A percentile compares a stretch with the other conserved stretches of the same genome.
Conservation (phyloP, 805 yeast genomes). For the Metschnikowia noctiluminum region DNA sequence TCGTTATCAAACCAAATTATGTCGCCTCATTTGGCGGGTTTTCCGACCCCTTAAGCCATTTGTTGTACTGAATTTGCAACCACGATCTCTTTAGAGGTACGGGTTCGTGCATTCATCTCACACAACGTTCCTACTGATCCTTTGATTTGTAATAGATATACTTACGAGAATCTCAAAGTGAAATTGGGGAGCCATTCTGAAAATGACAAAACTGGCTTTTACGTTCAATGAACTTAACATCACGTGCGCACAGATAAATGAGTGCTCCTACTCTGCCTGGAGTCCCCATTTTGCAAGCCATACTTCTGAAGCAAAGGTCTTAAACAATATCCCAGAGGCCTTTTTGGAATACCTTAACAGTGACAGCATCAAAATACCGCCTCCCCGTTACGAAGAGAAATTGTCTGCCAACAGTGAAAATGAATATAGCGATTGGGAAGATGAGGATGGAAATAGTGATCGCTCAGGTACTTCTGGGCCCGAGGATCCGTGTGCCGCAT, state of each 20-base stretch:
- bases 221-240: conserved; percentile 29
- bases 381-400: conserved; percentile 7
- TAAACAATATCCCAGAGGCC: conserved; percentile 31
- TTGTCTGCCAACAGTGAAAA: conserved; percentile 45
- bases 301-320: conserved; percentile 22
- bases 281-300: conserved; percentile 21
- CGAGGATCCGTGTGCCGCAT: conserved; percentile 26
- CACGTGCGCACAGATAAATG: conserved; percentile 26
- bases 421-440: conserved; percentile 77
- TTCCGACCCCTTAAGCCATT: too few species aligned
- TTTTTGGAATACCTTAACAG: conserved; percentile 33
- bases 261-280: conserved; percentile 38
- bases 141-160: too few species aligned
- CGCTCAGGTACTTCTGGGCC: neutral
- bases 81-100: too few species aligned
- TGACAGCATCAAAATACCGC: conserved; percentile 19
- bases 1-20: too few species aligned
- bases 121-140: too few species aligned
- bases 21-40: too few species aligned
- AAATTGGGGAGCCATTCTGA: neutral
- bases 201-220: conserved; percentile 17
- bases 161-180: too few species aligned
- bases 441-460: conserved; percentile 24
- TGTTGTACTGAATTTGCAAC: too few species aligned
- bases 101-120: too few species aligned